These are phyloP conservation scores for Cystobasidium onofrii DNA, from an alignment of 768 basidiomycete species.

Conservation along the genomic window DNA sequence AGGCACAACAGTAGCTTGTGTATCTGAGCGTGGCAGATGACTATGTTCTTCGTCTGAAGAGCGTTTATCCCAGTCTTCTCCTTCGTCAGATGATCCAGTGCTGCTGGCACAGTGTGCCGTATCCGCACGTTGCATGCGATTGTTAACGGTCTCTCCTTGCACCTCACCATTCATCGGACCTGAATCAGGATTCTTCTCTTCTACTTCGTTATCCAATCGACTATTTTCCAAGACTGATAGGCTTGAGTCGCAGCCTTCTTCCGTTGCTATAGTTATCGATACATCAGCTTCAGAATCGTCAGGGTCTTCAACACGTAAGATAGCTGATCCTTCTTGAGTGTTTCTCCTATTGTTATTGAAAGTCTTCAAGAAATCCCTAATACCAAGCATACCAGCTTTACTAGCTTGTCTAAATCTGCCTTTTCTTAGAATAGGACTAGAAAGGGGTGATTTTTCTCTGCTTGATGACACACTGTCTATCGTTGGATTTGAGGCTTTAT, in stretches of 20 bases:
- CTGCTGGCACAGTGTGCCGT: background rate
- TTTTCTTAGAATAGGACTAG: background rate
- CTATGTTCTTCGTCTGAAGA: slow-evolving; percentile 7
- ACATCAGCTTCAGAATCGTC: background rate
- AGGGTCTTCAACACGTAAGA: background rate
- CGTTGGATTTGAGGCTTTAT: background rate
- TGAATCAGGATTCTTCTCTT: too few relatives aligned
- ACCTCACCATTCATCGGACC: too few relatives aligned
- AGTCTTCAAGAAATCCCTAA: slow-evolving; percentile 30
- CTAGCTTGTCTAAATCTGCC: slow-evolving; percentile 21
- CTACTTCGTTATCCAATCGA: too few relatives aligned
- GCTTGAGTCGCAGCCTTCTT: background rate
- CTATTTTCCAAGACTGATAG: background rate
- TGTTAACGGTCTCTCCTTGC: background rate
- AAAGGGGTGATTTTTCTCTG: background rate
- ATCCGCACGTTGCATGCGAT: background rate
- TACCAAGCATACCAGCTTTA: slow-evolving; percentile 31
- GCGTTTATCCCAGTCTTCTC: slow-evolving; percentile 29
- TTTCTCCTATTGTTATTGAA: slow-evolving; percentile 10
- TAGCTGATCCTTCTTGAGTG: background rate
- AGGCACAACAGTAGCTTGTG: background rate
- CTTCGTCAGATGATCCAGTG: background rate
- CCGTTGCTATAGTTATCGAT: background rate
- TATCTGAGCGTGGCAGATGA: background rate
- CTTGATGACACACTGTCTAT: background rate